phyloP scores from a whole-genome alignment of 2,329 filamentous ascomycete genomes.

The Aureobasidium zeae region DNA sequence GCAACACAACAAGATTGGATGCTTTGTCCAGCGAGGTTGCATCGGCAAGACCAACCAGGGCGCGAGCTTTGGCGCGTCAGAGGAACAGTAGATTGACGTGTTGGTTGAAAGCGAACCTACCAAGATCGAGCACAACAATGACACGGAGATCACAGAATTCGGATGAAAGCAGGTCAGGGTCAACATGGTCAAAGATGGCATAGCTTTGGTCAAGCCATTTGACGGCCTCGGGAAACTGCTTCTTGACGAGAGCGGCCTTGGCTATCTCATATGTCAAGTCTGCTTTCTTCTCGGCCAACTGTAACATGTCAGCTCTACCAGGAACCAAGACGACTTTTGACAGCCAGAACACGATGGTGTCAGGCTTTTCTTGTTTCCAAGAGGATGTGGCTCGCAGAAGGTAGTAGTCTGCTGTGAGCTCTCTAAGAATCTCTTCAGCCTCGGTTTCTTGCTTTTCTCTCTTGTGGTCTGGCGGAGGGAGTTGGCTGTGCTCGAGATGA shows the following conservation, averaged over 20 bases:
- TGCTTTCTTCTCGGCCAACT: constrained; percentile 51
- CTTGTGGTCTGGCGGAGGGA: constrained; percentile 12
- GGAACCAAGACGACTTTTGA: constrained; percentile 42
- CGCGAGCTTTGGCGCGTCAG: constrained; percentile 16
- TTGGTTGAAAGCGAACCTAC: constrained; percentile 25
- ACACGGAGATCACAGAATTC: constrained; percentile 56
- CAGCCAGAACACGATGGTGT: constrained; percentile 73
- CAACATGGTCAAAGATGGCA: constrained; percentile 47
- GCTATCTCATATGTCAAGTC: constrained; percentile 68
- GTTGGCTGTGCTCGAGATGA: constrained; percentile 29
- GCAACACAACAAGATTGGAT: constrained; percentile 27
- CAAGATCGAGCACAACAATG: constrained; percentile 51
- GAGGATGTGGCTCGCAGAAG: constrained; percentile 59
- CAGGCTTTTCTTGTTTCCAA: constrained; percentile 63
- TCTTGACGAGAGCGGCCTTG: constrained; percentile 44
- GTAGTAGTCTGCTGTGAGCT: constrained; percentile 53
- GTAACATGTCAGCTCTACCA: constrained; percentile 37
- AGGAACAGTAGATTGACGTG: too few relatives aligned
- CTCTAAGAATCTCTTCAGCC: constrained; percentile 25
- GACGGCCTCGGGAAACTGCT: constrained; percentile 47
- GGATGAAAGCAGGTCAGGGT: constrained; percentile 47
- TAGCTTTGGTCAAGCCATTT: constrained; percentile 68
- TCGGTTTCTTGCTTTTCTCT: constrained; percentile 17
- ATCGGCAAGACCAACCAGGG: constrained; percentile 31
- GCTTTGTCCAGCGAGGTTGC: constrained; percentile 43